A percentile compares a stretch with the other conserved stretches of the same genome.
phyloP scores from a whole-genome alignment of 805 yeast genomes.

The Sungouiella thailandica region DNA sequence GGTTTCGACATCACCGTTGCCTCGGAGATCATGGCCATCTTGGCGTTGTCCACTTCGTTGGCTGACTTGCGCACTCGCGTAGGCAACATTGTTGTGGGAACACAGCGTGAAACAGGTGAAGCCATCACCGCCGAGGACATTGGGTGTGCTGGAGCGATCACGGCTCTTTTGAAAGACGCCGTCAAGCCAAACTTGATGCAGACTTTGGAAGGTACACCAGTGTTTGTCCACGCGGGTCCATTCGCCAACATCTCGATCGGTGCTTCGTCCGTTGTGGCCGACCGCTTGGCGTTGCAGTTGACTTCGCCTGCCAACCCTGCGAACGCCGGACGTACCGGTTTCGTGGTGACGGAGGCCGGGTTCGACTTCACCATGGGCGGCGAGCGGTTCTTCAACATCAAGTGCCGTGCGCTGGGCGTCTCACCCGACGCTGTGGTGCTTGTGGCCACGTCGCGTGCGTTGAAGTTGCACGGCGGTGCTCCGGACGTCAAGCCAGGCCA shows the following conservation, averaged over 20 bases:
- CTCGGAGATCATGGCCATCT: slow-evolving; percentile 91
- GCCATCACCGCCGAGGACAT: slow-evolving; percentile 93
- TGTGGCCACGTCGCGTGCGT: slow-evolving; percentile 95
- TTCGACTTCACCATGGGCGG: slow-evolving; percentile 99
- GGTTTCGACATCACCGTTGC: slow-evolving; percentile 98
- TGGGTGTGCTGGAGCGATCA: slow-evolving; percentile 93
- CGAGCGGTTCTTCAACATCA: slow-evolving; percentile 92
- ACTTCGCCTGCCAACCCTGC: slow-evolving; percentile 49
- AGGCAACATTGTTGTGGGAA: slow-evolving; percentile 86
- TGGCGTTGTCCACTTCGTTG: slow-evolving; percentile 76
- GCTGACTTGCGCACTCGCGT: slow-evolving; percentile 83
- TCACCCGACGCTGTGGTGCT: slow-evolving; percentile 87
- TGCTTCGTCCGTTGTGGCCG: slow-evolving; percentile 92
- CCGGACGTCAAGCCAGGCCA: slow-evolving; percentile 95
- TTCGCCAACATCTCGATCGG: slow-evolving; percentile 97
- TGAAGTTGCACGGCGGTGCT: slow-evolving; percentile 95
- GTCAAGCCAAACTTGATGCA: slow-evolving; percentile 97
- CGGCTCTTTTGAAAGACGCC: slow-evolving; percentile 93
- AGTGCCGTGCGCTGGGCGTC: slow-evolving; percentile 87
- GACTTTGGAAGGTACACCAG: slow-evolving; percentile 96
- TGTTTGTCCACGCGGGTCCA: slow-evolving; percentile 96
- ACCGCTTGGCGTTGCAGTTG: slow-evolving; percentile 84
- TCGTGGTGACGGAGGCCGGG: slow-evolving; percentile 96
- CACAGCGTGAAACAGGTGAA: slow-evolving; percentile 58
- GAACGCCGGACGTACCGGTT: slow-evolving; percentile 56